Conservation (phyloP, 768 basidiomycete genomes). For the Suillus plorans region DNA sequence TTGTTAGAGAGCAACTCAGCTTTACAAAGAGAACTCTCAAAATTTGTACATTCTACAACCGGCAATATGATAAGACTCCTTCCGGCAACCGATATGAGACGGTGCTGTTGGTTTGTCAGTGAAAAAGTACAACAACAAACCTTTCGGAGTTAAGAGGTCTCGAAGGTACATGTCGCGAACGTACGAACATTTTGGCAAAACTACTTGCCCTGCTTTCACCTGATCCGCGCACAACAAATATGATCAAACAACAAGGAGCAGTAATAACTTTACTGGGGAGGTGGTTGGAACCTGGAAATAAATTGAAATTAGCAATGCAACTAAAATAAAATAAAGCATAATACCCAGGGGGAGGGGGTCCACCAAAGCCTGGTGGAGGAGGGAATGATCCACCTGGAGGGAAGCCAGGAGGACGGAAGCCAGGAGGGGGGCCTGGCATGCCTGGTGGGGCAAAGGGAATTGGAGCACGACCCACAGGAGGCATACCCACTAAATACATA, state of each 20-base stretch:
- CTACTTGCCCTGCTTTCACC: constrained; percentile 26
- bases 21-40: not conserved
- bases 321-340: not conserved
- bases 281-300: constrained; percentile 45
- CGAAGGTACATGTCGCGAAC: constrained; percentile 25
- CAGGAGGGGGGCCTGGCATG: constrained; percentile 85
- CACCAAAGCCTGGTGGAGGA: constrained; percentile 78
- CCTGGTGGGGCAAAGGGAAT: constrained; percentile 65
- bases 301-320: constrained; percentile 9
- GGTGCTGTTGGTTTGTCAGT: constrained; percentile 25
- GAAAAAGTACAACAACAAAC: constrained; percentile 27
- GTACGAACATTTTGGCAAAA: constrained; percentile 20
- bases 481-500: constrained; percentile 50
- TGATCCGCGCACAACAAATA: constrained; percentile 11
- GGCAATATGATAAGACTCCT: constrained; percentile 10
- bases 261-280: constrained; percentile 36
- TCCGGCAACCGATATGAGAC: constrained; percentile 19
- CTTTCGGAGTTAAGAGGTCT: constrained; percentile 18
- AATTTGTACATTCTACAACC: not conserved
- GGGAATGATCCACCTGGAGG: constrained; percentile 79
- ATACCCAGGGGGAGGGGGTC: constrained; percentile 86
- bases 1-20: not conserved
- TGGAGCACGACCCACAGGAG: constrained; percentile 64
- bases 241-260: constrained; percentile 12
- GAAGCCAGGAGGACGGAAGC: constrained; percentile 83